A percentile compares a stretch with the other conserved stretches of the same genome.
Conservation (phyloP, 768 basidiomycete species). For the Butyriboletus loyo region DNA sequence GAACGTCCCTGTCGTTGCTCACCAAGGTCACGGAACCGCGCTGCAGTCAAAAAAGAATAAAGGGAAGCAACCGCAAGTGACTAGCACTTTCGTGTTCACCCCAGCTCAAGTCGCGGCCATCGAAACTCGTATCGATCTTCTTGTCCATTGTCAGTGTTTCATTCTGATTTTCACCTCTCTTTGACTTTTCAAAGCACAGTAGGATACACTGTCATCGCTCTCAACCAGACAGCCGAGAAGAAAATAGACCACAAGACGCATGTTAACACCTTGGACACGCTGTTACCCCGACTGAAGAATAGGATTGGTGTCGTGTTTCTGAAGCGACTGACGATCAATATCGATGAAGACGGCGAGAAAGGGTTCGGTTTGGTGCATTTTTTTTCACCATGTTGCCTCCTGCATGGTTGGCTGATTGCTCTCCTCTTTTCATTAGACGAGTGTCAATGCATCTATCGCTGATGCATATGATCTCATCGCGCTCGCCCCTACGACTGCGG, state of each 20-base stretch:
- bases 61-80: conserved; percentile 36
- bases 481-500: conserved; percentile 66
- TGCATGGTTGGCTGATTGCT: background rate
- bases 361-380: conserved; percentile 71
- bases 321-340: conserved; percentile 74
- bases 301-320: conserved; percentile 62
- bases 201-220: conserved; percentile 80
- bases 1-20: conserved; percentile 50
- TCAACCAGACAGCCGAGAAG: conserved; percentile 70
- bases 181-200: conserved; percentile 44
- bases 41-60: conserved; percentile 27
- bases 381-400: background rate
- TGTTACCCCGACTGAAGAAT: conserved; percentile 59
- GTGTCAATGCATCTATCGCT: conserved; percentile 61
- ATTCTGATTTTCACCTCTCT: background rate
- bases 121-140: conserved; percentile 63
- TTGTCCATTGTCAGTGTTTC: conserved; percentile 63
- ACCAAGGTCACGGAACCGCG: conserved; percentile 11
- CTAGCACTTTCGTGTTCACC: conserved; percentile 40
- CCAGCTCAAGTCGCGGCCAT: conserved; percentile 54
- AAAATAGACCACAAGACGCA: conserved; percentile 72
- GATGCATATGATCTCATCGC: conserved; percentile 74
- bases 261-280: conserved; percentile 55
- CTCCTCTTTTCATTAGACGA: conserved; percentile 47
- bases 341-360: conserved; percentile 84